phyloP scores from a whole-genome alignment of 2,329 filamentous ascomycete genomes.

The Aureobasidium namibiae region DNA sequence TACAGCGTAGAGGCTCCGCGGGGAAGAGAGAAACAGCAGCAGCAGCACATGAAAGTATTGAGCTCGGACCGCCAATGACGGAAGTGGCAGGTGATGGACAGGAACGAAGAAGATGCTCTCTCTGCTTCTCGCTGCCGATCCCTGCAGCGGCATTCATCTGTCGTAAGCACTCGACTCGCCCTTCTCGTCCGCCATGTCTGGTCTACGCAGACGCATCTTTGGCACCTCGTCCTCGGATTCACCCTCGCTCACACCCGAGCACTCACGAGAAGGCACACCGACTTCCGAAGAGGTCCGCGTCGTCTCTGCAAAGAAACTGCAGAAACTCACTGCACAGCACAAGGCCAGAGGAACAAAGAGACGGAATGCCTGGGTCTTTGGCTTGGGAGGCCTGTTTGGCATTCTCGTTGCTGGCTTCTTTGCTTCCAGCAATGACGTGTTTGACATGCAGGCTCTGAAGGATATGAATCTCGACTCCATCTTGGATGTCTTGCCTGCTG shows the following conservation, averaged over 20 bases:
- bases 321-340: slow-evolving; percentile 30
- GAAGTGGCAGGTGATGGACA: not conserved
- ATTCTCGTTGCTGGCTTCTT: slow-evolving; percentile 85
- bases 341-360: slow-evolving; percentile 49
- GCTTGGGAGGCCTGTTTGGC: slow-evolving; percentile 82
- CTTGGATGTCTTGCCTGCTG: slow-evolving; percentile 79
- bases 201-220: slow-evolving; percentile 28
- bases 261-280: slow-evolving; percentile 33
- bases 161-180: no score
- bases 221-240: slow-evolving; percentile 18
- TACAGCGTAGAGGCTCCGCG: not conserved
- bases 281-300: slow-evolving; percentile 39
- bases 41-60: slow-evolving; percentile 8
- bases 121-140: not conserved
- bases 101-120: not conserved
- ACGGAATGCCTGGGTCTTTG: slow-evolving; percentile 73
- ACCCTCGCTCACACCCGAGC: slow-evolving; percentile 20
- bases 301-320: slow-evolving; percentile 43
- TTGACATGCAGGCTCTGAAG: slow-evolving; percentile 66
- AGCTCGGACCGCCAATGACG: slow-evolving; percentile 4
- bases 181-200: slow-evolving; percentile 21
- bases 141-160: no score
- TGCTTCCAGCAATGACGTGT: slow-evolving; percentile 79
- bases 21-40: no score
- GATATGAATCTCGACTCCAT: slow-evolving; percentile 74